Conservation (phyloP, 2,329 filamentous ascomycete species). For the Cercospora zeina region DNA sequence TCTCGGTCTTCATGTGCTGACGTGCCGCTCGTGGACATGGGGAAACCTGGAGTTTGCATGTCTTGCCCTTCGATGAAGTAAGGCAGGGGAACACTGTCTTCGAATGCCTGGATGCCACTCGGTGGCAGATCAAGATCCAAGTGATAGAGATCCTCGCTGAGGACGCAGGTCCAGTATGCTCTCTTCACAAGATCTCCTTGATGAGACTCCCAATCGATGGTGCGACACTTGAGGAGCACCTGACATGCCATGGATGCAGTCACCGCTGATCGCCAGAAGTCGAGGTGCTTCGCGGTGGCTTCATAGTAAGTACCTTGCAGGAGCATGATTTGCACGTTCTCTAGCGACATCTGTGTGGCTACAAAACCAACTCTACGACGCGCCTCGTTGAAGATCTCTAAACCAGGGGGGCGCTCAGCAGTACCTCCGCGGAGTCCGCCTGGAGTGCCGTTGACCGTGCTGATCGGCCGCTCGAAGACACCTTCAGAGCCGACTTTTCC, state of each 20-base stretch:
- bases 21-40: slow-evolving; percentile 41
- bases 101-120: slow-evolving; percentile 56
- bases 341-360: slow-evolving; percentile 56
- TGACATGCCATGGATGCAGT: slow-evolving; percentile 60
- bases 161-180: slow-evolving; percentile 59
- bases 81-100: slow-evolving; percentile 57
- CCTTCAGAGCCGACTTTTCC: slow-evolving; percentile 60
- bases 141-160: slow-evolving; percentile 53
- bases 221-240: slow-evolving; percentile 54
- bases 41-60: slow-evolving; percentile 8
- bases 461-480: slow-evolving; percentile 50
- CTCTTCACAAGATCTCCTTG: slow-evolving; percentile 56
- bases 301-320: slow-evolving; percentile 50
- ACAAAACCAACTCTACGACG: slow-evolving; percentile 61
- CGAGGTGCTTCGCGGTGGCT: slow-evolving; percentile 45
- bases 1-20: slow-evolving; percentile 35
- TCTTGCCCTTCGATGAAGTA: slow-evolving; percentile 52
- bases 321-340: slow-evolving; percentile 60
- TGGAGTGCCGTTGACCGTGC: slow-evolving; percentile 47
- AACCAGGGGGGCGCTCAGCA: slow-evolving; percentile 54
- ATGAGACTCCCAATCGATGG: slow-evolving; percentile 51
- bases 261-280: slow-evolving; percentile 61
- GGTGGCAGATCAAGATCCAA: slow-evolving; percentile 60
- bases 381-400: slow-evolving; percentile 63
- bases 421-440: slow-evolving; percentile 58